Conservation (phyloP, 441 rosid species). For the Macaranga tanarius region DNA sequence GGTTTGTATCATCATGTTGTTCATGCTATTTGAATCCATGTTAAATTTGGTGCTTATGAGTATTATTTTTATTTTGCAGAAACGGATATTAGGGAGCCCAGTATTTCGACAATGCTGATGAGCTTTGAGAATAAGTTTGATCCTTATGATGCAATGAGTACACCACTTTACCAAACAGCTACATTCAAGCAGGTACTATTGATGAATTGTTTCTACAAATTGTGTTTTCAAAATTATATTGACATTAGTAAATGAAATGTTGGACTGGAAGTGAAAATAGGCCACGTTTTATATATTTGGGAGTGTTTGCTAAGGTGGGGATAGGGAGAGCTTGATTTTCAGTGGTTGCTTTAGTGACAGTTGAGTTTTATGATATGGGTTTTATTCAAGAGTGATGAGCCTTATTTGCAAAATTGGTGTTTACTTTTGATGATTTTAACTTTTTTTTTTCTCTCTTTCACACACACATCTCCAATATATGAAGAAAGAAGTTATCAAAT, state of each 20-base stretch:
- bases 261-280: background rate
- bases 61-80: conserved; percentile 33
- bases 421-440: background rate
- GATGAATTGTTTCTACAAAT: background rate
- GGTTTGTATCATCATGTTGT: conserved; percentile 41
- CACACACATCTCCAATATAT: background rate
- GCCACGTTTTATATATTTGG: background rate
- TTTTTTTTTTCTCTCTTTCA: no score
- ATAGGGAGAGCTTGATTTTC: background rate
- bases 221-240: background rate
- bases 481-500: background rate
- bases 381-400: background rate
- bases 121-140: conserved; percentile 68
- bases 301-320: background rate
- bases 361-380: background rate
- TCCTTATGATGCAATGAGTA: conserved; percentile 79
- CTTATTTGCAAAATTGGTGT: background rate
- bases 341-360: background rate
- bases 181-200: conserved; percentile 83
- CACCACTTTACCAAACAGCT: conserved; percentile 90
- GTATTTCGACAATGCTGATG: conserved; percentile 69
- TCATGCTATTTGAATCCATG: background rate
- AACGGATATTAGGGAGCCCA: conserved; percentile 45
- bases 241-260: background rate
- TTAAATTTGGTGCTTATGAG: background rate